These are phyloP conservation scores for Fusarium nelsonii DNA, from an alignment of 2,329 filamentous ascomycete genomes.

Conservation along the genomic window DNA sequence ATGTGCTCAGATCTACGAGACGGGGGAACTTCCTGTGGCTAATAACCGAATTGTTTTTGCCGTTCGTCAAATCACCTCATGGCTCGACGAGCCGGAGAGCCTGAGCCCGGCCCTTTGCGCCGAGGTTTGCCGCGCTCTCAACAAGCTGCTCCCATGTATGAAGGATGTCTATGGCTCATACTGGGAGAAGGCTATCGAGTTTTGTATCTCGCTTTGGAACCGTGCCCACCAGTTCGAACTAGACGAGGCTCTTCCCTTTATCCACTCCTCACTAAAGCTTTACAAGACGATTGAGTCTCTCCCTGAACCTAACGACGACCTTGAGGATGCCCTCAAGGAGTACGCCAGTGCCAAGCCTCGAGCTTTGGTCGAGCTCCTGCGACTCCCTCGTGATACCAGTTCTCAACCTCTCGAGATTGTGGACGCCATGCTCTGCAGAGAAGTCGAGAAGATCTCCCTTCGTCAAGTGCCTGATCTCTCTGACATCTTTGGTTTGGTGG, in stretches of 20 bases:
- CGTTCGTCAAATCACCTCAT: conserved; percentile 80
- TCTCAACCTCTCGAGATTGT: conserved; percentile 80
- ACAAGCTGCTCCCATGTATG: conserved; percentile 77
- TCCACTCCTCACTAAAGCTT: conserved; percentile 80
- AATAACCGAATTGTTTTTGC: conserved; percentile 84
- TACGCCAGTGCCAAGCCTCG: conserved; percentile 67
- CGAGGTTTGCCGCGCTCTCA: conserved; percentile 68
- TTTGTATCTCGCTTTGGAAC: conserved; percentile 70
- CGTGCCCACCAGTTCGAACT: conserved; percentile 57
- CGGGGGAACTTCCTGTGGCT: conserved; percentile 66
- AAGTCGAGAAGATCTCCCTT: conserved; percentile 73
- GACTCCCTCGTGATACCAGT: conserved; percentile 58
- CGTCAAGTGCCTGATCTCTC: conserved; percentile 72
- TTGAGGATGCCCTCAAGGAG: conserved; percentile 78
- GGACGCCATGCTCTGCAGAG: conserved; percentile 78
- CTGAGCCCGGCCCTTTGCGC: conserved; percentile 60
- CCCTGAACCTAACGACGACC: conserved; percentile 85
- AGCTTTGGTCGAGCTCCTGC: conserved; percentile 73
- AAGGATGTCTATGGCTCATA: conserved; percentile 88
- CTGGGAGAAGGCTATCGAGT: conserved; percentile 77
- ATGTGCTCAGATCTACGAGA: conserved; percentile 64
- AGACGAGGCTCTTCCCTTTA: conserved; percentile 68
- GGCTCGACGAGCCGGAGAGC: conserved; percentile 68
- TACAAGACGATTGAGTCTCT: conserved; percentile 72
- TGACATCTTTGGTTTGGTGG: conserved; percentile 80